phyloP scores from a whole-genome alignment of 163 green algal genomes.

The Prototheca wickerhamii region DNA sequence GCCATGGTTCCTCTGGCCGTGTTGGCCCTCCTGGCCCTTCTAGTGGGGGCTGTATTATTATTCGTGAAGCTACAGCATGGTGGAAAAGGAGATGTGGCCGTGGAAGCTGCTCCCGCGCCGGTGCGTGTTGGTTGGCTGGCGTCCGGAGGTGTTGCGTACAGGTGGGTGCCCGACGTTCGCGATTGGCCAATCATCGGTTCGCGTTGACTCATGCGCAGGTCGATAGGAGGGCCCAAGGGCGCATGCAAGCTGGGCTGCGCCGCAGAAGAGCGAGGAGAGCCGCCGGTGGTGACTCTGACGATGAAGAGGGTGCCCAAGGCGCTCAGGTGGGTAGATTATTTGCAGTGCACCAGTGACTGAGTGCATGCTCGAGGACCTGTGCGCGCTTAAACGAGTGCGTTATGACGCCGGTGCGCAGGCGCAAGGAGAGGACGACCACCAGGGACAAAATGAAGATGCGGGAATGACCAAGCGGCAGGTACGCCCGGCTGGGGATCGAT shows the following conservation, averaged over 20 bases:
- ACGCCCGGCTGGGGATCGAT: no score
- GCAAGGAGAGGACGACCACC: background rate
- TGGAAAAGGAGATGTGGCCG: background rate
- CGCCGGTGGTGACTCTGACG: slow-evolving; percentile 13
- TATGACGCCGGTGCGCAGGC: no score
- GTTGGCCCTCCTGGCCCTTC: background rate
- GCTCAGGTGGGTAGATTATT: background rate
- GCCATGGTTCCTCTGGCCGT: background rate
- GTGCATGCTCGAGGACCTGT: no score
- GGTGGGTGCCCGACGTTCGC: no score
- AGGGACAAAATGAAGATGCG: background rate
- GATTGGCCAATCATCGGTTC: no score
- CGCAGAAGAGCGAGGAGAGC: slow-evolving; percentile 10
- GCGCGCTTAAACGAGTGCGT: no score
- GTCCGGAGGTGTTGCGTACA: no score
- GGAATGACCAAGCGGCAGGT: background rate
- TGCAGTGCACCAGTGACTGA: background rate
- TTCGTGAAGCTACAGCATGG: background rate
- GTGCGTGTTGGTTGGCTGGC: no score
- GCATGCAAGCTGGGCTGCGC: slow-evolving; percentile 16
- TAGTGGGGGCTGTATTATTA: background rate
- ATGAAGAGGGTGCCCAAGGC: slow-evolving; percentile 1
- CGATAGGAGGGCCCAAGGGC: background rate
- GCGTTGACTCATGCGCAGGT: background rate
- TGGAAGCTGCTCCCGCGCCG: no score